Base-by-base conservation (phyloP, 345 rosid species). In the Garcia nutans region DNA sequence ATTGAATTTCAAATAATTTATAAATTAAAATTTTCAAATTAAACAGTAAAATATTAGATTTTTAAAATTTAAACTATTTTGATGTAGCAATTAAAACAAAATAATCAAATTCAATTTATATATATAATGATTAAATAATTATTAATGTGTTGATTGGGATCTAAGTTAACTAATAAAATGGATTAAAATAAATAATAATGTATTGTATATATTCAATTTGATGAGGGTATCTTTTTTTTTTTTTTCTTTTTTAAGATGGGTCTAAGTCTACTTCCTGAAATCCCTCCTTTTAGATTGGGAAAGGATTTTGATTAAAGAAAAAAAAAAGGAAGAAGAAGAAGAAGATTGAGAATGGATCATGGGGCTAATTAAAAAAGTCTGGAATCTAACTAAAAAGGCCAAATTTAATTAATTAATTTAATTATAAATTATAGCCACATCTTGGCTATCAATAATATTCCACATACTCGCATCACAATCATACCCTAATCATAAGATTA, bases 391-490 rank as follows among this genome's bases (percentile, higher is more conserved):
- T 22, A 20, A n/a, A 15, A 66, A 66, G 6, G 70, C n/a, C n/a
- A n/a, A n/a, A n/a, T n/a, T n/a, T n/a, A n/a, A n/a, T n/a, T n/a
- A n/a, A n/a, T n/a, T n/a, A n/a, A n/a, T n/a, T n/a, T n/a, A 42
- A 61, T 44, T 9, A 75, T 9, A 19, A 49, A 24, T 17, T 45
- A 45, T 8, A 45, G 6, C 47, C 47, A 44, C 47, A 1, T 44
- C 33, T 31, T 31, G 3, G 31, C 54, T 9, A 13, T 68, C 50
- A 22, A 31, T 24, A 24, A 44, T n/a, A 61, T n/a, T 12, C 8
- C 44, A n/a, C 65, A 28, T 47, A 44, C 71, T 54, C 62, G 3
- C 56, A 10, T 68, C 68, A 59, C 5, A 31, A 47, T 68, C 74
- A 76, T 62, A 31, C 22, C 68, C 17, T 33, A 60, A 60, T 60